Percentiles rank a stretch among this genome's conserved stretches.
Conservation (phyloP, 371 early-diverging fungal genomes). For the Mortierella sp. region DNA sequence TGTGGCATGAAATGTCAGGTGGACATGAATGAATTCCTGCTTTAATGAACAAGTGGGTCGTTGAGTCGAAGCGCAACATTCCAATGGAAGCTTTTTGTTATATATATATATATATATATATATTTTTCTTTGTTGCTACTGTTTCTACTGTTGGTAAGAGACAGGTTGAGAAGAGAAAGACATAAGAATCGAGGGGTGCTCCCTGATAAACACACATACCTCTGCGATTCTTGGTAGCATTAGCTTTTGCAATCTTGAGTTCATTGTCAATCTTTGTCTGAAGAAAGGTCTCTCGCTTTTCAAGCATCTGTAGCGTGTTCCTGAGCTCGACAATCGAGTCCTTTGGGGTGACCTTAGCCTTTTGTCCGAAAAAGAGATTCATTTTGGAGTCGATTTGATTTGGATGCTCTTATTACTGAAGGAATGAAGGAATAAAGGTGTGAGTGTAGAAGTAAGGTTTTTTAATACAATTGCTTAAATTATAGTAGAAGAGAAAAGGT, state of each 20-base stretch:
- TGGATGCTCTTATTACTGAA: too few relatives aligned
- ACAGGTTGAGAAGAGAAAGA: not conserved
- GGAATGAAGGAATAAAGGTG: too few relatives aligned
- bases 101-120: too few relatives aligned
- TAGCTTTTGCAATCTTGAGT: constrained; percentile 86
- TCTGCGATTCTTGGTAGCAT: constrained; percentile 94
- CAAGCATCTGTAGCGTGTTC: constrained; percentile 92
- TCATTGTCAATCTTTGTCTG: constrained; percentile 92
- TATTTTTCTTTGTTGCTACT: too few relatives aligned
- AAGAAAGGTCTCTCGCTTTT: constrained; percentile 92
- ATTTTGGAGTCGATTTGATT: constrained; percentile 51
- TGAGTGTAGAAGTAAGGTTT: not conserved
- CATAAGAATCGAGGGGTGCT: not conserved
- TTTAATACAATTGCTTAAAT: not conserved
- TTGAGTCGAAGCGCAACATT: not conserved
- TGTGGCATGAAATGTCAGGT: not conserved
- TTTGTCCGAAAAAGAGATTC: constrained; percentile 89
- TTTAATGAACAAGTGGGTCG: not conserved
- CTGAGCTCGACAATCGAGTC: constrained; percentile 95
- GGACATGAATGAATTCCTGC: not conserved
- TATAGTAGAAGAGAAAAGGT: not conserved
- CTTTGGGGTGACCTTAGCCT: constrained; percentile 88
- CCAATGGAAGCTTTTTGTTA: not conserved
- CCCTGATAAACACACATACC: constrained; percentile 60
- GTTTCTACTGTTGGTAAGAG: too few relatives aligned